Evolutionary conservation across 1,139 yeast genomes (phyloP), one percentile per base, ranked within the genome.

Genomic region (Hyphopichia pseudoburtonii): DNA sequence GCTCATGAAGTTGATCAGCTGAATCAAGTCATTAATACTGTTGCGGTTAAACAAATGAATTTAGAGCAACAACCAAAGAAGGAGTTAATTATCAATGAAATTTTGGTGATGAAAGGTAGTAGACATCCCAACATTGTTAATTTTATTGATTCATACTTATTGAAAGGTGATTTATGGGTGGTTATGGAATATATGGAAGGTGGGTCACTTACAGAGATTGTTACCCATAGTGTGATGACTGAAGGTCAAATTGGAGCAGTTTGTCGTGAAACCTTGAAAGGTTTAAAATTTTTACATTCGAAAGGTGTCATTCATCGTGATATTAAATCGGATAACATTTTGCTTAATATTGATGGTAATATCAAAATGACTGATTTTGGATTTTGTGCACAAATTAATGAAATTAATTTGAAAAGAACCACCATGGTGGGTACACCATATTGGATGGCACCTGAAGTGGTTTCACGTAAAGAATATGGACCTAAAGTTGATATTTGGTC

Each of bases 371-470:
- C 94, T 0, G 92, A 84, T 62, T 84, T 84, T 60, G 95, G 95
- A 1, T 86, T 90, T 66, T 92, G 98, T 69, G 98, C 98, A 0
- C 97, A 90, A 60, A 86, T 92, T 50, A 90, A 86, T 49, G 97
- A 90, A 54, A 71, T 78, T 35, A 84, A 86, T 42, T 66, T 84
- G 44, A 90, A 90, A 63, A 79, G 98, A 61, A 89, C 95, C 6
- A 92, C 98, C 3, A 87, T 92, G 95, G 98, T 92, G 15, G 98
- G 98, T n/a, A 92, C 98, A 0, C 98, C 98, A 4, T 92, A 92
- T 60, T 92, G 98, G 98, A 92, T 92, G 98, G 98, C 98, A 0
- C 98, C 98, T 2, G 98, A 92, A 62, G 96, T 92, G 40, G 96
- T 92, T 16, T 80, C 89, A 8, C 73, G 96, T 47, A 89, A 90